Percentiles rank a stretch among this genome's conserved stretches.
Conservation (phyloP, 164 flowering plant genomes). For the Tetrastigma voinierianum region DNA sequence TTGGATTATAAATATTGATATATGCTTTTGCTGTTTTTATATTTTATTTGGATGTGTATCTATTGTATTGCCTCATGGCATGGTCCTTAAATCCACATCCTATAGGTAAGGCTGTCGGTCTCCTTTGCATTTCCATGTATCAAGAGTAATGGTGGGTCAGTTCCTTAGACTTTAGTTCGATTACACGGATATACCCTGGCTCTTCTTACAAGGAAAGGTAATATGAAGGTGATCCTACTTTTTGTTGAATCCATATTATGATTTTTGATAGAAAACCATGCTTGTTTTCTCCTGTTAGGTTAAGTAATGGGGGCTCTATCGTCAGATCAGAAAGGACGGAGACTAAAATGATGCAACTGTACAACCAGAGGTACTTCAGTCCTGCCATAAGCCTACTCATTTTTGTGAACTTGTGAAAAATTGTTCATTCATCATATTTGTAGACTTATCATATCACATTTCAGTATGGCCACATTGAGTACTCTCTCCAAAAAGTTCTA, state of each 20-base stretch:
- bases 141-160: constrained; percentile 76
- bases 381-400: neutral
- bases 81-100: neutral
- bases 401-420: neutral
- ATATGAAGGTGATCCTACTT: neutral
- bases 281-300: constrained; percentile 37
- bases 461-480: neutral
- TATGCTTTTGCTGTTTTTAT: neutral
- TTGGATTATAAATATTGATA: neutral
- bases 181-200: constrained; percentile 82
- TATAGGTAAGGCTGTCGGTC: constrained; percentile 59
- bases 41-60: neutral
- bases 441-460: neutral
- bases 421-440: neutral
- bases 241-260: neutral
- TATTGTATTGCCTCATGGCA: neutral
- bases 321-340: constrained; percentile 89
- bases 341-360: constrained; percentile 44
- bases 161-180: constrained; percentile 75
- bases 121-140: constrained; percentile 86
- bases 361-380: constrained; percentile 64
- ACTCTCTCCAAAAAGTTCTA: neutral
- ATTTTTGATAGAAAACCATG: constrained; percentile 2
- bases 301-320: constrained; percentile 50
- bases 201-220: constrained; percentile 93